Percentiles rank a stretch among this genome's conserved stretches.
These are phyloP conservation scores for Ustilago nuda DNA, from an alignment of 1,284 basidiomycete species.

Conservation along the genomic window DNA sequence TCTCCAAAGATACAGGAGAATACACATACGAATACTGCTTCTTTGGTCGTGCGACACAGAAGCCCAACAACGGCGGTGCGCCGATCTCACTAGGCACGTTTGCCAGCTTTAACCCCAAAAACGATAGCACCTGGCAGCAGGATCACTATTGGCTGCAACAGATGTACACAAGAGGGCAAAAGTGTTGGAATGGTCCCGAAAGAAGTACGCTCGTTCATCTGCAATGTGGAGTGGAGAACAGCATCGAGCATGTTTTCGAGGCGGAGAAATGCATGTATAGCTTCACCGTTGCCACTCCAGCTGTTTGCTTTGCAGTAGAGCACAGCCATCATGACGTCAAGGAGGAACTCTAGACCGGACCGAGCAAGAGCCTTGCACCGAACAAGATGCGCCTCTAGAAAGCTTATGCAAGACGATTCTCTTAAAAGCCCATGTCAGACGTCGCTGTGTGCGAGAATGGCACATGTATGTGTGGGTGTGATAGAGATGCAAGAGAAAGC, in stretches of 20 bases:
- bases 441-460: neutral
- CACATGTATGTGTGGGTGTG: neutral
- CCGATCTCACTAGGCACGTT: conserved; percentile 80
- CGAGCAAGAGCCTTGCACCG: neutral
- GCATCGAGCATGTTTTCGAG: conserved; percentile 83
- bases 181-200: conserved; percentile 97
- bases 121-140: conserved; percentile 77
- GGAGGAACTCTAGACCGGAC: conserved; percentile 23
- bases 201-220: conserved; percentile 83
- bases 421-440: no score
- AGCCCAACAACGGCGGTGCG: conserved; percentile 82
- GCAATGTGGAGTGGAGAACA: conserved; percentile 87
- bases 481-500: neutral
- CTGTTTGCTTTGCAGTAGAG: conserved; percentile 76
- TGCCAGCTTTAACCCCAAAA: conserved; percentile 74
- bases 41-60: conserved; percentile 88
- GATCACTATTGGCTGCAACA: conserved; percentile 84
- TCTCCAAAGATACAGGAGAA: conserved; percentile 87
- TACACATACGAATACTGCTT: conserved; percentile 98
- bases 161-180: conserved; percentile 79
- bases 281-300: conserved; percentile 87
- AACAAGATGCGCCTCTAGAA: neutral
- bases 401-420: neutral
- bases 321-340: conserved; percentile 6
- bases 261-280: conserved; percentile 95